phyloP scores from a whole-genome alignment of 805 yeast species.

The Cyberlindnera amylophila region DNA sequence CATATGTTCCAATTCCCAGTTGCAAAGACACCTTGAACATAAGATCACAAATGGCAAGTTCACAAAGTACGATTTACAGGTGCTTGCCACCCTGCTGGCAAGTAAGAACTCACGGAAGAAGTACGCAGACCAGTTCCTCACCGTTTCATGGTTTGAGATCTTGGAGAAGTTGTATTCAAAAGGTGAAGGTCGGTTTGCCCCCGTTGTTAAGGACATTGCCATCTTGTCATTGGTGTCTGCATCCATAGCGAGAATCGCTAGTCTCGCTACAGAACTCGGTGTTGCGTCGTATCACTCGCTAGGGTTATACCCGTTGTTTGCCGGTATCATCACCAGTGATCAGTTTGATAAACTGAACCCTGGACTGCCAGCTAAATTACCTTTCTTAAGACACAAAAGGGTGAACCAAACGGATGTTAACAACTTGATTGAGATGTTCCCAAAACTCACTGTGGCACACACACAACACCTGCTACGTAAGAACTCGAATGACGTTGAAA shows the following conservation, averaged over 20 bases:
- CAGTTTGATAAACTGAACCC: constrained; percentile 45
- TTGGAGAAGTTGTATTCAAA: constrained; percentile 55
- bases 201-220: constrained; percentile 44
- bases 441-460: constrained; percentile 47
- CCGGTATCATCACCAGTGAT: constrained; percentile 48
- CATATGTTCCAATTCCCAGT: constrained; percentile 31
- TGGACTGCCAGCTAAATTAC: constrained; percentile 47
- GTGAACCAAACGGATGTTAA: constrained; percentile 28
- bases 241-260: constrained; percentile 24
- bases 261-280: constrained; percentile 42
- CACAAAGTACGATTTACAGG: constrained; percentile 18
- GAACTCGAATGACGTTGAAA: constrained; percentile 49
- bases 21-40: constrained; percentile 52
- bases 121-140: constrained; percentile 55
- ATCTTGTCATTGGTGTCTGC: constrained; percentile 42
- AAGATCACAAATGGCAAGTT: constrained; percentile 33
- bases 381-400: constrained; percentile 34
- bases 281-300: constrained; percentile 41
- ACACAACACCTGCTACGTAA: constrained; percentile 46
- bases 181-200: constrained; percentile 51
- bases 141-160: constrained; percentile 51
- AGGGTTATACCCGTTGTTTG: constrained; percentile 48
- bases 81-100: constrained; percentile 15
- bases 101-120: constrained; percentile 5
- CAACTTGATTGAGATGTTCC: constrained; percentile 57